These are phyloP conservation scores for Micractinium conductrix DNA, from an alignment of 139 green algal genomes.

Conservation along the genomic window DNA sequence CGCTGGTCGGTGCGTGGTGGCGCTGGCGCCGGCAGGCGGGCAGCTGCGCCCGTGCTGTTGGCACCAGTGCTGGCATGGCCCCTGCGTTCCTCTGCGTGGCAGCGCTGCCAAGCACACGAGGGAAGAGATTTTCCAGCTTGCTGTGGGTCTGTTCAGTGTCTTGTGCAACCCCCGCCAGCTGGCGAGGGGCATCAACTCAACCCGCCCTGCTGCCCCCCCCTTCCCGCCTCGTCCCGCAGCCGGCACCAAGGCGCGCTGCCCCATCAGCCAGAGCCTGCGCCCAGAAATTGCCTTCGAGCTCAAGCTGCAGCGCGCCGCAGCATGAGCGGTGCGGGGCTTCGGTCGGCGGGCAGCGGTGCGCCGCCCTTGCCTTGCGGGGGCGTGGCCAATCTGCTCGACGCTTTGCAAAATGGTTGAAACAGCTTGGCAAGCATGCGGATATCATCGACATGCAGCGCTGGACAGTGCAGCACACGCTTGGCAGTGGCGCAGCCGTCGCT, in stretches of 20 bases:
- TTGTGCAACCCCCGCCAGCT: no score
- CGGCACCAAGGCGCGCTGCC: background rate
- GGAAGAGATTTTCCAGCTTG: no score
- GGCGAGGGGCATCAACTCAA: no score
- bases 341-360: no score
- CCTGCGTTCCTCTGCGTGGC: background rate
- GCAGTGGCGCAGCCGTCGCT: background rate
- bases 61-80: background rate
- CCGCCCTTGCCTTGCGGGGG: no score
- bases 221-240: background rate
- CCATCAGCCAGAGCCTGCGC: constrained; percentile 11
- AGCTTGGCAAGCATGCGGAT: background rate
- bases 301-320: background rate
- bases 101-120: no score
- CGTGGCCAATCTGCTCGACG: no score
- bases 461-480: background rate
- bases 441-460: background rate
- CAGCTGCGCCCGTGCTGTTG: background rate
- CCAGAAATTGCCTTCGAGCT: background rate
- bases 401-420: no score
- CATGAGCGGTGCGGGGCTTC: background rate
- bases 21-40: background rate
- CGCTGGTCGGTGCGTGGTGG: background rate
- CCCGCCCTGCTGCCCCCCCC: background rate
- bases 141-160: no score